A percentile compares a stretch with the other conserved stretches of the same genome.
phyloP scores from a whole-genome alignment of 75 land plant genomes.

The Gnetum montanum region DNA sequence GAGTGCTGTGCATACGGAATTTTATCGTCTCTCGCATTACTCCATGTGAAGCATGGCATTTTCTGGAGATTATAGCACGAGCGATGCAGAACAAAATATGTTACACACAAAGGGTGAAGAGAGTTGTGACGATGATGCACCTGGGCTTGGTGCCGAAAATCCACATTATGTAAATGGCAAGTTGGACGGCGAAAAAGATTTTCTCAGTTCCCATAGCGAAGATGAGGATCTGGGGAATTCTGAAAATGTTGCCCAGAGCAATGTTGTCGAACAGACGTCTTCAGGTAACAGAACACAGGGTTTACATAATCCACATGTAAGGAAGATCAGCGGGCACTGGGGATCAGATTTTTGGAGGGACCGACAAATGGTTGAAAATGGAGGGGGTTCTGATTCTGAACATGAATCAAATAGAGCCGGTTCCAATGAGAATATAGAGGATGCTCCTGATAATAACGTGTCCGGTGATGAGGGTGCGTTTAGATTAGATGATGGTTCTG shows the following conservation, averaged over 20 bases:
- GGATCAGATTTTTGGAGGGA: conserved; percentile 77
- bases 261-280: conserved; percentile 7
- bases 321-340: conserved; percentile 37
- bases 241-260: conserved; percentile 20
- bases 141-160: conserved; percentile 8
- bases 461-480: conserved; percentile 27
- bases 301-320: conserved; percentile 12
- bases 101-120: conserved; percentile 28
- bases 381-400: conserved; percentile 17
- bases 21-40: no score
- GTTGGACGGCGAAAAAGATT: conserved; percentile 35
- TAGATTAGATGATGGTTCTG: conserved; percentile 18
- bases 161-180: conserved; percentile 27
- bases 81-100: conserved; percentile 15
- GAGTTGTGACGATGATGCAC: conserved; percentile 15
- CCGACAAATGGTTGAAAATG: conserved; percentile 28
- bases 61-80: conserved; percentile 23
- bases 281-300: conserved; percentile 5
- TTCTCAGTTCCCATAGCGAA: conserved; percentile 29
- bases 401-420: conserved; percentile 9
- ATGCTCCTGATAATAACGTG: conserved; percentile 23
- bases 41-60: conserved; percentile 22
- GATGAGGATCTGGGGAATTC: conserved; percentile 21
- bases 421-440: conserved; percentile 27
- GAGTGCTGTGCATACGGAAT: no score